A percentile compares a stretch with the other conserved stretches of the same genome.
Conservation (phyloP, 176 grass and related monocot species). For the Aegilops umbellulata region DNA sequence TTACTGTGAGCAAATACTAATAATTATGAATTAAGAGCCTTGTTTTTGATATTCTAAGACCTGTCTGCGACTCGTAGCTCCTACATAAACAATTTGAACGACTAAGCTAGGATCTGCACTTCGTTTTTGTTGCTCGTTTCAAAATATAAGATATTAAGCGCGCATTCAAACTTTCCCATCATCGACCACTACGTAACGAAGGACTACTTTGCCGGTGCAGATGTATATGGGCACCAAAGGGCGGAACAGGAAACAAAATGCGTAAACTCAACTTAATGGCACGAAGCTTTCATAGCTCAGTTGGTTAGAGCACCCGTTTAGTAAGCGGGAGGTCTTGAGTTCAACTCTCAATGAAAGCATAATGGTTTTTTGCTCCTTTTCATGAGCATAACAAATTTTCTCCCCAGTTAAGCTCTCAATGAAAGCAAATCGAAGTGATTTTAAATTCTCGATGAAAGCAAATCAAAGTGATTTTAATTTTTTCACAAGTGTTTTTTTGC, state of each 20-base stretch:
- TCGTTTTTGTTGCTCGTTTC: neutral
- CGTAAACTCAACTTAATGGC: fast-evolving
- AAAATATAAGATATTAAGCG: neutral
- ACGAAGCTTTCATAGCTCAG: conserved; percentile 67
- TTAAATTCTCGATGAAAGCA: no score
- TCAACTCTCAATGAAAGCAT: conserved; percentile 89
- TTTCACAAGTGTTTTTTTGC: no score
- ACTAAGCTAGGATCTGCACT: no score
- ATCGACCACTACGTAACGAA: neutral
- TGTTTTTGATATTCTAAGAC: no score
- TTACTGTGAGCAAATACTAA: no score
- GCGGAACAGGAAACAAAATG: fast-evolving
- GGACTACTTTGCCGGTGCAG: neutral
- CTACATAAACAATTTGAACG: neutral
- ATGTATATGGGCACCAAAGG: neutral
- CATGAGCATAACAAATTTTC: no score
- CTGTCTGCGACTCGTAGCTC: no score
- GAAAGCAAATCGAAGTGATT: no score
- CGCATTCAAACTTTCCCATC: neutral
- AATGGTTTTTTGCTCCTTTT: no score
- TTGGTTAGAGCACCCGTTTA: conserved; percentile 96
- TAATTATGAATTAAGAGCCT: no score
- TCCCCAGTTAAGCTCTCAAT: no score
- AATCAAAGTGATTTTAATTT: no score
- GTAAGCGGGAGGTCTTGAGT: conserved; percentile 94